Evolutionary conservation across 176 grass and related monocot species (phyloP).

Genomic region (Lolium rigidum): DNA sequence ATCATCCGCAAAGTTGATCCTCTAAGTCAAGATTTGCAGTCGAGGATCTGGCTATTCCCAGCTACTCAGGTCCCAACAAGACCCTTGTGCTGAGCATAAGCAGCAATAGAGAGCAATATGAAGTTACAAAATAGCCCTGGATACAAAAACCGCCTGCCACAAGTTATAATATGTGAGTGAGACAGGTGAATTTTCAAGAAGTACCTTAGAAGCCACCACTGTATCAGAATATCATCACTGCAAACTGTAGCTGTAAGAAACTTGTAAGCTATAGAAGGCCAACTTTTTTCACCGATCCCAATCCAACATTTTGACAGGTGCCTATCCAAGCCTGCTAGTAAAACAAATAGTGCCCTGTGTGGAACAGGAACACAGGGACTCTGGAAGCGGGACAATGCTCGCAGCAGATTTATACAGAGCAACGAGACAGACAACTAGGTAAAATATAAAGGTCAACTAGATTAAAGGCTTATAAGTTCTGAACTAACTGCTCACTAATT

Average conservation of each 20-base stretch:
- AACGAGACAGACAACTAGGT: not conserved
- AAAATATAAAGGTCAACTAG: not conserved
- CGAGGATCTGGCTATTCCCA: slow-evolving; percentile 7
- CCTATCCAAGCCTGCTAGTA: no score
- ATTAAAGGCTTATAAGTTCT: not conserved
- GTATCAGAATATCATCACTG: not conserved
- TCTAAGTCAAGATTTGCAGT: slow-evolving; percentile 37
- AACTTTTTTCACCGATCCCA: not conserved
- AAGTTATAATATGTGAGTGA: not conserved
- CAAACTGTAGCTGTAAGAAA: not conserved
- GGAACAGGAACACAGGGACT: not conserved
- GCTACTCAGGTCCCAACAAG: slow-evolving; percentile 85
- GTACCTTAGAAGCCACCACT: not conserved
- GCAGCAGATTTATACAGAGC: not conserved
- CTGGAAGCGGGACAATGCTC: not conserved
- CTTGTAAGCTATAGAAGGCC: not conserved
- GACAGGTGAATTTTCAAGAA: no score
- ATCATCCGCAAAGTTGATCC: slow-evolving; percentile 38
- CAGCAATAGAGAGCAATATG: slow-evolving; percentile 67
- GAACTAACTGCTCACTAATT: not conserved
- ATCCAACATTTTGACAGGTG: not conserved
- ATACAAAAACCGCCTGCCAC: slow-evolving; percentile 74
- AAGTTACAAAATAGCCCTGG: slow-evolving; percentile 60
- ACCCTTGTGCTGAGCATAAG: slow-evolving; percentile 87
- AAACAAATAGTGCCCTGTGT: not conserved